These are phyloP conservation scores for Fusarium sp. DNA, from an alignment of 2,329 filamentous ascomycete genomes.

Conservation along the genomic window DNA sequence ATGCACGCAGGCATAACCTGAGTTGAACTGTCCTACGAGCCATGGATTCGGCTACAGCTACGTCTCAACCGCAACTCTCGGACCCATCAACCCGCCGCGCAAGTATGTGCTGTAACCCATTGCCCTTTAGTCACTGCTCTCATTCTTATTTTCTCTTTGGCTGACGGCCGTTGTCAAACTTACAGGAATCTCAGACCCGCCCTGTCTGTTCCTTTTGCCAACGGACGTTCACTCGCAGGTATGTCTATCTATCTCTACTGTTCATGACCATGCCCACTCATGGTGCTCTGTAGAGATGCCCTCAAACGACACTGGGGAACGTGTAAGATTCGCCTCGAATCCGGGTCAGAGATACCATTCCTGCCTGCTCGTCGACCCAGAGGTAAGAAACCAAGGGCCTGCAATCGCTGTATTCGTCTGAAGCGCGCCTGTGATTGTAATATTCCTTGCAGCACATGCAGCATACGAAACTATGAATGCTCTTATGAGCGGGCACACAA, in stretches of 20 bases:
- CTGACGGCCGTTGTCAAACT: background rate
- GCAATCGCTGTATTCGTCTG: background rate
- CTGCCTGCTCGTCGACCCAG: background rate
- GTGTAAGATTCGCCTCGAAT: background rate
- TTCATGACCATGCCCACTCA: too few relatives aligned
- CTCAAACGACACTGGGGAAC: background rate
- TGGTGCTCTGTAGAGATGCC: background rate
- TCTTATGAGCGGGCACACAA: background rate
- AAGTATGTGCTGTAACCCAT: background rate
- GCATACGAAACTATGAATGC: background rate
- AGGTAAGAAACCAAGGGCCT: background rate
- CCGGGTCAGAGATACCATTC: background rate
- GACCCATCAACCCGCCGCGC: accelerated
- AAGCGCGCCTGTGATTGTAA: background rate
- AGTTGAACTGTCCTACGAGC: background rate
- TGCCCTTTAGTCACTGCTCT: too few relatives aligned
- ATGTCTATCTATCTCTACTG: background rate
- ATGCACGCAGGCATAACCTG: background rate
- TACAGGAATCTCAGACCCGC: background rate
- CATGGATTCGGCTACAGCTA: background rate
- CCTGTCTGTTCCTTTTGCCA: background rate
- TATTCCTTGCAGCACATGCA: background rate
- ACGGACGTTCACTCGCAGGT: background rate
- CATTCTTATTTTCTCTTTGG: too few relatives aligned
- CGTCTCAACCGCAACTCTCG: background rate